Conservation (phyloP, 306 rosid genomes). For the Benincasa hispida region DNA sequence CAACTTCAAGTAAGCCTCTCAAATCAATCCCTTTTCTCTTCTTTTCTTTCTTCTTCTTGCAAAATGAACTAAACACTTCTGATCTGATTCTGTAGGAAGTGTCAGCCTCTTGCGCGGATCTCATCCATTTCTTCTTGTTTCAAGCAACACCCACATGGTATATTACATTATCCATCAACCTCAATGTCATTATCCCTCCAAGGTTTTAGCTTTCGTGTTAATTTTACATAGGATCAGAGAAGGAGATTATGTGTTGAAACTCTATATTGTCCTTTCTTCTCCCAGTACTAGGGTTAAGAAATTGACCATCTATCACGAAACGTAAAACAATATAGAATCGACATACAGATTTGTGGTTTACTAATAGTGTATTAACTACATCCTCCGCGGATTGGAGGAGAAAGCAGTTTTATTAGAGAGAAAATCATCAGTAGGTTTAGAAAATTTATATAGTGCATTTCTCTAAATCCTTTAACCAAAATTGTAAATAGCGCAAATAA, state of each 20-base stretch:
- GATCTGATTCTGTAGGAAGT: conserved; percentile 32
- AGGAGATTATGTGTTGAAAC: background rate
- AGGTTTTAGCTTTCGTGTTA: background rate
- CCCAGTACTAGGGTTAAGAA: background rate
- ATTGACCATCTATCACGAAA: background rate
- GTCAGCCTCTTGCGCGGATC: conserved; percentile 34
- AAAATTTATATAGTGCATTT: too few species aligned
- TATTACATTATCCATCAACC: background rate
- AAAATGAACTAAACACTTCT: background rate
- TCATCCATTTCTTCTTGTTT: conserved; percentile 16
- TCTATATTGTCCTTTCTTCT: background rate
- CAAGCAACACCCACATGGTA: conserved; percentile 24
- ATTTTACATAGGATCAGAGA: background rate
- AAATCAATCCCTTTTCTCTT: background rate
- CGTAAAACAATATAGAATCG: too few species aligned
- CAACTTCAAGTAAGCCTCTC: conserved; percentile 46
- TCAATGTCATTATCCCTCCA: background rate
- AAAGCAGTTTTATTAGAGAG: too few species aligned
- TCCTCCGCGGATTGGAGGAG: too few species aligned
- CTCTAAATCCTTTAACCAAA: too few species aligned
- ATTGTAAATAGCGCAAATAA: too few species aligned
- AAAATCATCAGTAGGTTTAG: too few species aligned
- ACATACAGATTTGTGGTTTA: too few species aligned
- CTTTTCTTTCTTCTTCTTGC: background rate
- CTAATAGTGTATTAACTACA: too few species aligned